phyloP scores from a whole-genome alignment of 176 grass and related monocot genomes.

The Oryza officinalis region DNA sequence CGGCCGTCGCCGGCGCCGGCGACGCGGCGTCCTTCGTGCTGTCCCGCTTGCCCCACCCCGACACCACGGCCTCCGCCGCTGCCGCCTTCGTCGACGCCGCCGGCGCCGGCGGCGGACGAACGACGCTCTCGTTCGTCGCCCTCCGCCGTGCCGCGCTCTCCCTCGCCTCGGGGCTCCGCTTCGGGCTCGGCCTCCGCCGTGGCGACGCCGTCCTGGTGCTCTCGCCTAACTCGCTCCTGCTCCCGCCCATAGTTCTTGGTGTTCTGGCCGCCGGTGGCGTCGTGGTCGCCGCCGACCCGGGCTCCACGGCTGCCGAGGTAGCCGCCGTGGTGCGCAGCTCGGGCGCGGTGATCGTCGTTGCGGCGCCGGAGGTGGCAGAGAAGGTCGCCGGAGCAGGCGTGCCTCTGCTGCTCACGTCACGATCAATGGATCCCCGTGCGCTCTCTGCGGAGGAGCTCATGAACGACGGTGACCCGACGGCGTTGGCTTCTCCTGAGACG shows the following conservation, averaged over 20 bases:
- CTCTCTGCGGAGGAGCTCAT: conserved; percentile 66
- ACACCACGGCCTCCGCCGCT: not conserved
- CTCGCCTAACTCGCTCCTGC: conserved; percentile 37
- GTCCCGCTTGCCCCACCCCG: conserved; percentile 24
- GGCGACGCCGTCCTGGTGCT: conserved; percentile 56
- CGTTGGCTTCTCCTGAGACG: not conserved
- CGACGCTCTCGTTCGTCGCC: conserved; percentile 37
- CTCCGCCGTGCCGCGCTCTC: conserved; percentile 49
- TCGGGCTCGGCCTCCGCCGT: conserved; percentile 47
- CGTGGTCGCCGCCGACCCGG: conserved; percentile 33
- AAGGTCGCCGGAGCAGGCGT: conserved; percentile 28
- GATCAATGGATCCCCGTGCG: not conserved
- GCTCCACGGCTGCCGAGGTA: conserved; percentile 25
- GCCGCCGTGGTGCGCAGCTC: conserved; percentile 37
- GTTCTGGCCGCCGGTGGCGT: conserved; percentile 49
- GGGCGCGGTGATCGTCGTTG: conserved; percentile 28
- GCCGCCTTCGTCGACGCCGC: conserved; percentile 27
- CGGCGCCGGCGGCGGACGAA: conserved; percentile 6
- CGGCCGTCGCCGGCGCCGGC: not conserved
- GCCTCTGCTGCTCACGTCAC: conserved; percentile 45
- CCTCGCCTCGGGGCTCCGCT: conserved; percentile 51
- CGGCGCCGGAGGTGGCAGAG: conserved; percentile 6
- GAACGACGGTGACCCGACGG: conserved; percentile 42
- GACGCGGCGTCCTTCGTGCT: conserved; percentile 45
- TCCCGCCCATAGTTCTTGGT: conserved; percentile 50